phyloP scores from a whole-genome alignment of 2,329 filamentous ascomycete genomes.

The Cordyceps pruinosa region DNA sequence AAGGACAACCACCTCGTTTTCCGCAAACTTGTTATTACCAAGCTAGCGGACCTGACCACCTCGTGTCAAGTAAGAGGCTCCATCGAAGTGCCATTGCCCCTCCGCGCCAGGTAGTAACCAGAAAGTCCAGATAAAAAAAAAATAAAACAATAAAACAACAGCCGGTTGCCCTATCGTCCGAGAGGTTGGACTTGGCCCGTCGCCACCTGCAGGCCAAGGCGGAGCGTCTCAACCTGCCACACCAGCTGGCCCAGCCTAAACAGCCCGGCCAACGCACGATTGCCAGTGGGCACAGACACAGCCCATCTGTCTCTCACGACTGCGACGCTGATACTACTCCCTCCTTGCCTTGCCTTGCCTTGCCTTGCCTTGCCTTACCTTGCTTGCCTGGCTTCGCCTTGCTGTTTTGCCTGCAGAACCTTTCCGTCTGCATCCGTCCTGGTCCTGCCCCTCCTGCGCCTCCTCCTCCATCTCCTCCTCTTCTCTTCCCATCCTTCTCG shows the following conservation, averaged over 20 bases:
- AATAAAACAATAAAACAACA: too few species aligned
- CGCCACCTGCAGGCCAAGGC: conserved; percentile 3
- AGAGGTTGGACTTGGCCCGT: not conserved
- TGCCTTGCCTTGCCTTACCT: too few species aligned
- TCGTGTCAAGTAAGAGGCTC: conserved; percentile 11
- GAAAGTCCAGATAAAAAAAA: not conserved
- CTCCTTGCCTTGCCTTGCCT: too few species aligned
- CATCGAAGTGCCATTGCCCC: conserved; percentile 5
- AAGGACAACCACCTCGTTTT: too few species aligned
- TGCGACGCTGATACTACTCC: too few species aligned
- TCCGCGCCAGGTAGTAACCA: not conserved
- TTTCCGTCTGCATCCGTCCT: not conserved
- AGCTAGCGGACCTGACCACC: conserved; percentile 2
- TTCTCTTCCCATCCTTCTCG: not conserved
- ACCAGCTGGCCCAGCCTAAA: not conserved
- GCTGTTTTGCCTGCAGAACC: not conserved
- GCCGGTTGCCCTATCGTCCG: not conserved
- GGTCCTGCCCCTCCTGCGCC: not conserved
- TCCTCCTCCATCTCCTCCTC: not conserved
- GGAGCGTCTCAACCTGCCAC: not conserved
- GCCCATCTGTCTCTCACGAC: too few species aligned
- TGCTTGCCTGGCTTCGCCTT: too few species aligned
- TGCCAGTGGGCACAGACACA: too few species aligned
- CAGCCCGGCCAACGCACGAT: too few species aligned
- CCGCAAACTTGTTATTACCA: too few species aligned